phyloP scores from a whole-genome alignment of 2,329 filamentous ascomycete species.

The Atkinsonella hypoxylon region DNA sequence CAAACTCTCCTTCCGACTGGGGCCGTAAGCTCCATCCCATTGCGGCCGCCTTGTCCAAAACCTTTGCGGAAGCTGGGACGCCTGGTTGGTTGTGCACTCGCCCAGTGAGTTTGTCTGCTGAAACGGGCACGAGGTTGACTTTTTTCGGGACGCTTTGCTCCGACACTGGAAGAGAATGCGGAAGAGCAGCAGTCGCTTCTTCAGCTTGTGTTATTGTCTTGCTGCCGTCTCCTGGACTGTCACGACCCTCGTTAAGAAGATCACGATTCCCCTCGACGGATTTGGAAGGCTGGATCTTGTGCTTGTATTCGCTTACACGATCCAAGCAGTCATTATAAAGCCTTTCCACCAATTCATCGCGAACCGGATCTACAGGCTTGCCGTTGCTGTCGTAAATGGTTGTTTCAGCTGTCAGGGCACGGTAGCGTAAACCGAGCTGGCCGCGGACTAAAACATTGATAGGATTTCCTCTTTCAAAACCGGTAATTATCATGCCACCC shows the following conservation, averaged over 20 bases:
- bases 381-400: slow-evolving; percentile 83
- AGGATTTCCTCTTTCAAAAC: slow-evolving; percentile 91
- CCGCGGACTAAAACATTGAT: slow-evolving; percentile 83
- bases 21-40: slow-evolving; percentile 75
- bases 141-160: slow-evolving; percentile 41
- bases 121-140: slow-evolving; percentile 48
- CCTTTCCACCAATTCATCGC: slow-evolving; percentile 76
- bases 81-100: slow-evolving; percentile 60
- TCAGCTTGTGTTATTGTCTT: slow-evolving; percentile 62
- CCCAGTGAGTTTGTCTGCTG: slow-evolving; percentile 58
- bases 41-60: slow-evolving; percentile 61
- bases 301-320: slow-evolving; percentile 80
- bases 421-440: slow-evolving; percentile 78
- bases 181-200: slow-evolving; percentile 52
- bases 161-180: slow-evolving; percentile 38
- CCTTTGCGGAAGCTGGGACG: slow-evolving; percentile 55
- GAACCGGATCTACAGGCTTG: slow-evolving; percentile 60
- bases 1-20: slow-evolving; percentile 48
- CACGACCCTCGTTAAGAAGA: slow-evolving; percentile 70
- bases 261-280: slow-evolving; percentile 74
- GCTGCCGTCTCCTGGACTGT: slow-evolving; percentile 57
- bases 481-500: slow-evolving; percentile 96
- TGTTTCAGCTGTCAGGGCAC: slow-evolving; percentile 65
- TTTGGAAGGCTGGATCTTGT: slow-evolving; percentile 56
- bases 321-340: slow-evolving; percentile 93